Evolutionary conservation across 2,329 filamentous ascomycete genomes (phyloP).

Genomic region (Diplodia sapinea): DNA sequence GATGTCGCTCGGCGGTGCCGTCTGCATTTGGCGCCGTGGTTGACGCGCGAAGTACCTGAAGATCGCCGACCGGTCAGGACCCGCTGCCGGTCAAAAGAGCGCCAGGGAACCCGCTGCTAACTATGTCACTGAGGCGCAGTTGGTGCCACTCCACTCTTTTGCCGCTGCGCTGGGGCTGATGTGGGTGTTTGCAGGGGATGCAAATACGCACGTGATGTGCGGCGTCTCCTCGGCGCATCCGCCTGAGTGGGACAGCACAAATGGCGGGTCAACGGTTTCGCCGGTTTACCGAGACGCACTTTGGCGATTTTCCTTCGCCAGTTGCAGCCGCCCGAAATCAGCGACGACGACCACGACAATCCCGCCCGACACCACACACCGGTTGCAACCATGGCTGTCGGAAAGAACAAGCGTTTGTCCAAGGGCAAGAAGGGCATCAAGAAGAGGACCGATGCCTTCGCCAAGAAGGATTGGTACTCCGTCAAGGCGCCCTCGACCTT

Average conservation of each 20-base stretch:
- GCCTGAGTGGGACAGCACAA: not conserved
- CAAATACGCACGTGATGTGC: not conserved
- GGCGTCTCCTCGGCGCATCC: not conserved
- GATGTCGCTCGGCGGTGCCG: constrained; percentile 5
- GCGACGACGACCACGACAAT: constrained; percentile 42
- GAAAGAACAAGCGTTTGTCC: constrained; percentile 99
- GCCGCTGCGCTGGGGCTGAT: not conserved
- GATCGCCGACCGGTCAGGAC: constrained; percentile 20
- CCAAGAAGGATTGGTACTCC: constrained; percentile 98
- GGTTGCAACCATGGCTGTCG: constrained; percentile 80
- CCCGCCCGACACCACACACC: constrained; percentile 40
- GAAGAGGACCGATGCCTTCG: constrained; percentile 99
- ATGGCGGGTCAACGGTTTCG: constrained; percentile 7
- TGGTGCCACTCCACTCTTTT: not conserved
- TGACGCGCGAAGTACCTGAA: constrained; percentile 24
- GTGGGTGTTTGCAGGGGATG: not conserved
- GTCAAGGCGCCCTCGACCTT: constrained; percentile 98
- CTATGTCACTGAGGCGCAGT: constrained; percentile 5
- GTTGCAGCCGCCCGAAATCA: constrained; percentile 40
- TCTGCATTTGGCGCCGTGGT: not conserved
- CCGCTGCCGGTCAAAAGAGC: constrained; percentile 10
- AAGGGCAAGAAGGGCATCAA: constrained; percentile 99
- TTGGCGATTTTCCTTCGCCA: constrained; percentile 30
- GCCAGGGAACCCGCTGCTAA: constrained; percentile 24
- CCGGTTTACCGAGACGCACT: constrained; percentile 24